These are phyloP conservation scores for Podospora conica DNA, from an alignment of 495 filamentous ascomycete species.

Conservation along the genomic window DNA sequence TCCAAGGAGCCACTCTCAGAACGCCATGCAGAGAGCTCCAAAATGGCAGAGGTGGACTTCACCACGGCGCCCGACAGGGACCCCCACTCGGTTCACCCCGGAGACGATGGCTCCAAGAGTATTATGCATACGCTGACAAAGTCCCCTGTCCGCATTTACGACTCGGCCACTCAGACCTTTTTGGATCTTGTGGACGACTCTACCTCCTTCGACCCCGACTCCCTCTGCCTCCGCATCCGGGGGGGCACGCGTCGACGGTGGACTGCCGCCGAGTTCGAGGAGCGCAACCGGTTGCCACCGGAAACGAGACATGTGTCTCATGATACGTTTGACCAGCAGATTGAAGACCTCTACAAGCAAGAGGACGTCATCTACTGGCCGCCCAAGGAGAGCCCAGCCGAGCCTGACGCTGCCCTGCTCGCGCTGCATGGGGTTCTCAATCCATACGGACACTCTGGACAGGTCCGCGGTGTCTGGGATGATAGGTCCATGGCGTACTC, in stretches of 20 bases:
- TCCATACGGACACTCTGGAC: constrained; percentile 42
- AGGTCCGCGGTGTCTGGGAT: constrained; percentile 50
- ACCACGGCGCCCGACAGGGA: constrained; percentile 6
- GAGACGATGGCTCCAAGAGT: constrained; percentile 33
- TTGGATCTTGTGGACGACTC: constrained; percentile 62
- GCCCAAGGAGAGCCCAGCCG: constrained; percentile 37
- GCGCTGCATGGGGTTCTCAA: constrained; percentile 53
- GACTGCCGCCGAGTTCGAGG: constrained; percentile 44
- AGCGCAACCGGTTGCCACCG: constrained; percentile 10
- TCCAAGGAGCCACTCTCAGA: too few relatives aligned
- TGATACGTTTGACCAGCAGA: constrained; percentile 26
- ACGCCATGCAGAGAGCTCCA: background rate
- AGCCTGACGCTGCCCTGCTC: constrained; percentile 25
- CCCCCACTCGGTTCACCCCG: constrained; percentile 26
- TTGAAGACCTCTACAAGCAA: constrained; percentile 38
- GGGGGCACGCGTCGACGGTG: constrained; percentile 39
- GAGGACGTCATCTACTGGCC: constrained; percentile 56
- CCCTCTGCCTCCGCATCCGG: constrained; percentile 29
- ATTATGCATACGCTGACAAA: constrained; percentile 50
- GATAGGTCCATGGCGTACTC: constrained; percentile 58
- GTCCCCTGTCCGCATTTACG: constrained; percentile 55
- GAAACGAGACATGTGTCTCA: background rate
- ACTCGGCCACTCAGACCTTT: constrained; percentile 52
- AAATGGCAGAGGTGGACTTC: background rate
- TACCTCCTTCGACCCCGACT: constrained; percentile 25